phyloP scores from a whole-genome alignment of 306 rosid species.

The Rosa lucieae region DNA sequence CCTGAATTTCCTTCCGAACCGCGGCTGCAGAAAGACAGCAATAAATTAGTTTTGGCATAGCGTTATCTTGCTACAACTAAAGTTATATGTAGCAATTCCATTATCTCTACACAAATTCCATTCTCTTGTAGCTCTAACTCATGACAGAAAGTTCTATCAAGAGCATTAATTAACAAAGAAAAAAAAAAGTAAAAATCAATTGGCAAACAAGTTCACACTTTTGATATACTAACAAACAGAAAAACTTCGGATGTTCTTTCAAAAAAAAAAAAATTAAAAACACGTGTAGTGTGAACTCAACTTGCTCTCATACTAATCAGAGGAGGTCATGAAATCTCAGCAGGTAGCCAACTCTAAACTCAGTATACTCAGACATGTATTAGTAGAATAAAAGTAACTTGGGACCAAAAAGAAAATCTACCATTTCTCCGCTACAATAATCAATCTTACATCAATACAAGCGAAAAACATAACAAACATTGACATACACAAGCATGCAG shows the following conservation, averaged over 20 bases:
- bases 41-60: neutral
- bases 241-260: neutral
- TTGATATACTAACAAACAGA: neutral
- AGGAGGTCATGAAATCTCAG: neutral
- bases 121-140: neutral
- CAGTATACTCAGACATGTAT: neutral
- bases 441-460: neutral
- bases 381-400: neutral
- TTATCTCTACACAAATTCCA: neutral
- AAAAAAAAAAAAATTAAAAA: neutral
- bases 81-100: neutral
- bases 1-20: constrained; percentile 91
- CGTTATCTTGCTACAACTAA: neutral
- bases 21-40: constrained; percentile 42
- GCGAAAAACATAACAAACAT: neutral
- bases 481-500: neutral
- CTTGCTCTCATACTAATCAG: neutral
- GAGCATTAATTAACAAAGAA: neutral
- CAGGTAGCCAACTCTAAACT: neutral
- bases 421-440: neutral
- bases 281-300: neutral
- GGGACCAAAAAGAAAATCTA: neutral
- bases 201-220: neutral
- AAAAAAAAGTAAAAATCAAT: neutral
- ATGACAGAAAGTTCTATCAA: neutral